Conservation (phyloP, 2,329 filamentous ascomycete species). For the Xylariaceae sp. region DNA sequence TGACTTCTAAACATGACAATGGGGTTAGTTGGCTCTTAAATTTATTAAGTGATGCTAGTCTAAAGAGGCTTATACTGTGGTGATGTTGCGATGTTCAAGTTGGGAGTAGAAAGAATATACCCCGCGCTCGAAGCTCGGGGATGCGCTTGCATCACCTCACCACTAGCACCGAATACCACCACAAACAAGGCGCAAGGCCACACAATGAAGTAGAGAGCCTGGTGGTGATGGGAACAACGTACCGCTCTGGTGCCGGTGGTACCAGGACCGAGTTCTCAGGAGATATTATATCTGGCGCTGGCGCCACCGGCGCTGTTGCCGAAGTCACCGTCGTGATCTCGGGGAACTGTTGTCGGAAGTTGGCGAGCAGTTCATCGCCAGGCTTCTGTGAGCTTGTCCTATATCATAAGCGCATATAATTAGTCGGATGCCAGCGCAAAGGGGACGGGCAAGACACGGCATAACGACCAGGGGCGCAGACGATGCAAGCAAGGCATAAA, state of each 20-base stretch:
- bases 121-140: conserved; percentile 30
- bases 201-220: neutral
- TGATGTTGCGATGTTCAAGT: conserved; percentile 10
- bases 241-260: conserved; percentile 34
- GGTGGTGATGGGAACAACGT: conserved; percentile 25
- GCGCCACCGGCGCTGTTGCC: conserved; percentile 47
- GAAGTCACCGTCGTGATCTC: conserved; percentile 62
- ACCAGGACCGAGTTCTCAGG: conserved; percentile 37
- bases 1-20: conserved; percentile 52
- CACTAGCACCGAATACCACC: conserved; percentile 6
- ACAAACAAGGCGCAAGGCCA: conserved; percentile 6
- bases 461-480: neutral
- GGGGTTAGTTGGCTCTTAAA: conserved; percentile 25
- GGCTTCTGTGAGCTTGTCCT: conserved; percentile 85
- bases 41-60: neutral
- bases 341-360: conserved; percentile 83
- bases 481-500: conserved; percentile 13
- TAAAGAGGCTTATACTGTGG: neutral
- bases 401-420: conserved; percentile 20
- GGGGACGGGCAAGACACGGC: conserved; percentile 10
- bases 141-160: conserved; percentile 32
- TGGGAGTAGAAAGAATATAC: conserved; percentile 25
- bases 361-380: conserved; percentile 78
- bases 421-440: conserved; percentile 14
- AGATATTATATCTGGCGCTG: conserved; percentile 42